These are phyloP conservation scores for Backusella tarrabulga DNA, from an alignment of 192 early-diverging fungal genomes.

Conservation along the genomic window DNA sequence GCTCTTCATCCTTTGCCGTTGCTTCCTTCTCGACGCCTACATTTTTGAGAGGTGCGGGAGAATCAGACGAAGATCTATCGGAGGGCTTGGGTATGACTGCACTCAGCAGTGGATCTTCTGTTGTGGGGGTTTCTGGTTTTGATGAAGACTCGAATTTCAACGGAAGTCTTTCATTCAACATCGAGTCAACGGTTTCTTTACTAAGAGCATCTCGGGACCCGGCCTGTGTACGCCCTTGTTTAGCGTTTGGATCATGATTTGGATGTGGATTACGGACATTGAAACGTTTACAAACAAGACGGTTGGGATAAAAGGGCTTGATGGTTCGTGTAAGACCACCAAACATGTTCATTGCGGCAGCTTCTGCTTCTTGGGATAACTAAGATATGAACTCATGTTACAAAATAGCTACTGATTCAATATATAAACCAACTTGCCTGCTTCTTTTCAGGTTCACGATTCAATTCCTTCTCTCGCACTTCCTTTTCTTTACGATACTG, in stretches of 20 bases:
- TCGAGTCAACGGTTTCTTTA: constrained; percentile 42
- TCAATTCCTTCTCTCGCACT: neutral
- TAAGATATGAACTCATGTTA: neutral
- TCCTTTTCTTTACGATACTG: constrained; percentile 31
- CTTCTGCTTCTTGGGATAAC: constrained; percentile 39
- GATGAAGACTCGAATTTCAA: neutral
- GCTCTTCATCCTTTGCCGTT: constrained; percentile 10
- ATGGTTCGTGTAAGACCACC: constrained; percentile 59
- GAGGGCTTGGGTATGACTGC: constrained; percentile 20
- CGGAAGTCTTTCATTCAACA: constrained; percentile 32
- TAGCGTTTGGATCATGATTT: constrained; percentile 36
- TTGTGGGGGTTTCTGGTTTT: neutral
- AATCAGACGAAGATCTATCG: neutral
- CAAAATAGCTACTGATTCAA: neutral
- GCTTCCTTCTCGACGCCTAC: neutral
- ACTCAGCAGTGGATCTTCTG: constrained; percentile 20
- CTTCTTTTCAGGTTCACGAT: constrained; percentile 16
- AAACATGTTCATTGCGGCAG: constrained; percentile 67
- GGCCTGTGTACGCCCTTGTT: constrained; percentile 36
- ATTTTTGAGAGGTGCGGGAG: neutral
- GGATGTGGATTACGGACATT: constrained; percentile 73
- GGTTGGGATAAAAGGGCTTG: constrained; percentile 60
- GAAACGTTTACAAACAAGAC: constrained; percentile 77
- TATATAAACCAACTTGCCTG: neutral
- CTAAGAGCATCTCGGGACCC: constrained; percentile 40